Base-by-base conservation (phyloP, 805 yeast species). In the Candida patagonica region DNA sequence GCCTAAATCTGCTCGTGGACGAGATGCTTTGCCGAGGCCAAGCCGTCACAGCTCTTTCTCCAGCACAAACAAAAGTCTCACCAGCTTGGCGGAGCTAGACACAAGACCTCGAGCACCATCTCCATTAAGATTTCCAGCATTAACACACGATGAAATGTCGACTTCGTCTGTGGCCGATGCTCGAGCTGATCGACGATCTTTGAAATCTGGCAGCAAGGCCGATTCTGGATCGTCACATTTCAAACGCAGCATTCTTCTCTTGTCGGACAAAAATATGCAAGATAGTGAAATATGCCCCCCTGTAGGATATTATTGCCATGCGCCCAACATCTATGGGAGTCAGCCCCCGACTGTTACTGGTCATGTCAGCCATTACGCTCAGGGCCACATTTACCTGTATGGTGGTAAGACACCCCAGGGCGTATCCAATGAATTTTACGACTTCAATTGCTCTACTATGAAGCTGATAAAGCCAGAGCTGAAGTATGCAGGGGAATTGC, bases 291-390 rank as follows among this genome's bases (percentile, higher is more conserved):
- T 29, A n/a, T 29, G 31, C 19, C 31, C 31, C 16, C 31, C 31
- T 5, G 6, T 29, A 12, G 31, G 31, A 2, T 38, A 33, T 26
- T 49, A 41, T 27, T 29, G 42, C 26, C 52, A 50, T 31, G 43
- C 42, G n/a, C 54, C 54, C 3, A 35, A 37, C 16, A 44, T 51
- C 26, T 50, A 39, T 41, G 55, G 55, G 35, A n/a, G 22, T 6
- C 39, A 41, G 25, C 54, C 55, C 2, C 56, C 55, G 12, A 41
- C 45, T 17, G 30, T 52, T 12, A 26, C 42, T 13, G 56, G 52
- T 17, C 55, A 52, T 38, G 13, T 42, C 19, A 43, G 49, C 34
- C 37, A 45, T 1, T 37, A 42, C 9, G 42, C 51, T 10, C 33
- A 38, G 9, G 38, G 40, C 33, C 42, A 42, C 32, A 35, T 52